phyloP scores from a whole-genome alignment of 257 asterid genomes.

The Scutellaria baicalensis region DNA sequence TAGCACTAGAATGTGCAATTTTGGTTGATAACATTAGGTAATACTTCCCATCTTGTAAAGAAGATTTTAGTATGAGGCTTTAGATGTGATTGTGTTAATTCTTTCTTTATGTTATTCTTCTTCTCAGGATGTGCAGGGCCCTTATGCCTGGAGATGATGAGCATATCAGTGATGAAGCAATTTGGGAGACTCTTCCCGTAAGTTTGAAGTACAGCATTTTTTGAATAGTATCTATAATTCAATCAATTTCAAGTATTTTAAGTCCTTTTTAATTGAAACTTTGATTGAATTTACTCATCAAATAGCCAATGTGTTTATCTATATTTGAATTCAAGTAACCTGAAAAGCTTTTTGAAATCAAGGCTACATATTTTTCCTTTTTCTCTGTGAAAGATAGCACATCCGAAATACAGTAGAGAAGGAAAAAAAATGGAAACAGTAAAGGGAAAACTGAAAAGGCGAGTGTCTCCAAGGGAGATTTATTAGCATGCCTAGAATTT shows the following conservation, averaged over 20 bases:
- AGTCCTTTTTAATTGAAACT: not conserved
- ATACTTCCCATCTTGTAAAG: slow-evolving; percentile 15
- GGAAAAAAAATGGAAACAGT: not conserved
- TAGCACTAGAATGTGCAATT: slow-evolving; percentile 77
- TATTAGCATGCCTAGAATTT: no score
- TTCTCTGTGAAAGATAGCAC: not conserved
- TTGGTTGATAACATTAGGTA: slow-evolving; percentile 88
- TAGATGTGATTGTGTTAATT: slow-evolving; percentile 4
- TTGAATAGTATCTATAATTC: not conserved
- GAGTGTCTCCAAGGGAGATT: not conserved
- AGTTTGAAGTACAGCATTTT: slow-evolving; percentile 24
- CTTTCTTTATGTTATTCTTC: slow-evolving; percentile 12
- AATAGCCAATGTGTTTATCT: not conserved
- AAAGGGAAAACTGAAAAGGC: not conserved
- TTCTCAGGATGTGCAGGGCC: slow-evolving; percentile 83
- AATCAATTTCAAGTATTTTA: slow-evolving; percentile 1
- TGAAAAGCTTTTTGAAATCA: not conserved
- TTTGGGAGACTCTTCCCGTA: slow-evolving; percentile 99
- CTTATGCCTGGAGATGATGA: slow-evolving; percentile 98
- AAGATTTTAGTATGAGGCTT: not conserved
- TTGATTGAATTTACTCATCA: not conserved
- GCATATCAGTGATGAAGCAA: slow-evolving; percentile 78
- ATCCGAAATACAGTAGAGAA: not conserved
- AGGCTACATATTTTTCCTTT: not conserved
- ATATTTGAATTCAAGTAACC: not conserved